A percentile compares a stretch with the other conserved stretches of the same genome.
Evolutionary conservation across 2,329 filamentous ascomycete genomes (phyloP).

Genomic region (Exophiala mesophila): DNA sequence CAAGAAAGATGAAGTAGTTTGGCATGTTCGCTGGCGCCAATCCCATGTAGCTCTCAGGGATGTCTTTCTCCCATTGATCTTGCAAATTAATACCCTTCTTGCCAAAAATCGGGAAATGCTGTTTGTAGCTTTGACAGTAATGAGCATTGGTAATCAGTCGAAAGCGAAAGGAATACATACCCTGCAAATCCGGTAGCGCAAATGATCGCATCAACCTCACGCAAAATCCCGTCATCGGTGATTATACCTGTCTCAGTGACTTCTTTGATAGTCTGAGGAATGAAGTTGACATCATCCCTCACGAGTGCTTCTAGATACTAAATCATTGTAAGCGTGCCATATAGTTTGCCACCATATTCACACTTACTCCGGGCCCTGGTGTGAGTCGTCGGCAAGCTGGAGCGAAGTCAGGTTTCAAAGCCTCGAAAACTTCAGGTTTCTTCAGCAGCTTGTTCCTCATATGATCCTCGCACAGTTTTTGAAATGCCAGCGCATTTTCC

Average conservation of each 20-base stretch:
- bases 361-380: constrained; percentile 20
- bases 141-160: neutral
- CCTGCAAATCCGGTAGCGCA: constrained; percentile 36
- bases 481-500: neutral
- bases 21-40: constrained; percentile 30
- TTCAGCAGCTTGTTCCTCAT: constrained; percentile 10
- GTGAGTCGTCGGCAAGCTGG: constrained; percentile 20
- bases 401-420: constrained; percentile 15
- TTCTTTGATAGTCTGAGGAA: constrained; percentile 16
- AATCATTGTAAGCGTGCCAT: no score
- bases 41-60: constrained; percentile 32
- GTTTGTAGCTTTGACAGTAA: constrained; percentile 20
- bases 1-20: constrained; percentile 31
- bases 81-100: constrained; percentile 27
- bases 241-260: constrained; percentile 27
- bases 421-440: constrained; percentile 11
- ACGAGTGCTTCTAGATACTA: constrained; percentile 23
- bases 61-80: constrained; percentile 30
- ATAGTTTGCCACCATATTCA: no score
- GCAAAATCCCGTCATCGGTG: constrained; percentile 30
- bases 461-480: neutral
- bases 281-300: constrained; percentile 26
- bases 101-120: constrained; percentile 32
- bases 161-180: neutral
- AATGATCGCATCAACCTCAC: constrained; percentile 31